These are phyloP conservation scores for Xenoacremonium recifei DNA, from an alignment of 2,329 filamentous ascomycete genomes.

Conservation along the genomic window DNA sequence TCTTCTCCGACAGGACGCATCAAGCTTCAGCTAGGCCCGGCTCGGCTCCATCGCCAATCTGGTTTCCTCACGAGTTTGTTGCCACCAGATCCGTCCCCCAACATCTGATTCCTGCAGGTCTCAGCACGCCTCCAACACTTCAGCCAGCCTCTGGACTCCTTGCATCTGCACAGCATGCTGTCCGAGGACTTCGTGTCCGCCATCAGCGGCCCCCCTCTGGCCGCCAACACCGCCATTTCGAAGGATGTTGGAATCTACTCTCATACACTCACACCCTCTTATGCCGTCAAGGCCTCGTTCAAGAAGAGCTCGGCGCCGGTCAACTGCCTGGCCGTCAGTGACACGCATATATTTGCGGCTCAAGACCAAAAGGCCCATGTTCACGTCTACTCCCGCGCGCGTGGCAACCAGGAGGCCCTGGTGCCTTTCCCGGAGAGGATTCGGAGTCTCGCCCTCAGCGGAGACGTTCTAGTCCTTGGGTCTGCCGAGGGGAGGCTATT, in stretches of 20 bases:
- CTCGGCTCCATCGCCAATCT: constrained; percentile 1
- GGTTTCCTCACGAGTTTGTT: neutral
- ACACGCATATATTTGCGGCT: constrained; percentile 84
- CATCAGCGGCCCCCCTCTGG: constrained; percentile 55
- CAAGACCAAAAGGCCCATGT: constrained; percentile 90
- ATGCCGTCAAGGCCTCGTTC: constrained; percentile 73
- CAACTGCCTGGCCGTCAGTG: constrained; percentile 77
- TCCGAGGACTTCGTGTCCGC: constrained; percentile 60
- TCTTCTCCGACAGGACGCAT: neutral
- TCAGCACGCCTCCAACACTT: constrained; percentile 1
- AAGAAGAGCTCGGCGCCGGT: constrained; percentile 87
- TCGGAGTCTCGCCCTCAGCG: constrained; percentile 70
- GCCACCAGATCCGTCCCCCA: neutral
- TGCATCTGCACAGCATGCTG: constrained; percentile 47
- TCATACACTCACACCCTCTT: constrained; percentile 76
- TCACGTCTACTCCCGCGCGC: constrained; percentile 83
- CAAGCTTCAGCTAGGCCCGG: constrained; percentile 1
- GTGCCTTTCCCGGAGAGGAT: constrained; percentile 88
- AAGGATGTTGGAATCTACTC: constrained; percentile 87
- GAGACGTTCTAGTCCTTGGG: constrained; percentile 73
- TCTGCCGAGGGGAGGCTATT: constrained; percentile 84
- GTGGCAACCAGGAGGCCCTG: constrained; percentile 83
- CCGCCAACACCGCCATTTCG: constrained; percentile 61
- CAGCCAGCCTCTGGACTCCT: constrained; percentile 1
- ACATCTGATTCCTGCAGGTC: neutral